Percentiles rank a stretch among this genome's conserved stretches.
phyloP scores from a whole-genome alignment of 305 asterid species.

The Fraxinus xanthoxyloides region DNA sequence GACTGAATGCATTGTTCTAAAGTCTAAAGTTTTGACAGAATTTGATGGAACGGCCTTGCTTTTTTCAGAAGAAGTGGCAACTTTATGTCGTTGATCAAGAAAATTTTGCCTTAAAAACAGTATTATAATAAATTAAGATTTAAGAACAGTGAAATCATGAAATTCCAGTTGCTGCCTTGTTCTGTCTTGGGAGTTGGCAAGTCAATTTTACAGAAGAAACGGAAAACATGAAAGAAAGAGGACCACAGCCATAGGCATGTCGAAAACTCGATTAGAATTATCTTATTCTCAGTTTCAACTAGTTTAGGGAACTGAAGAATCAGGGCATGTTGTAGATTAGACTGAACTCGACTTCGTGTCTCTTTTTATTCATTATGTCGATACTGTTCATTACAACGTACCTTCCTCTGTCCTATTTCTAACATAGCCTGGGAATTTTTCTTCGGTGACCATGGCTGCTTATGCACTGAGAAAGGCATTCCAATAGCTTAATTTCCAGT shows the following conservation, averaged over 20 bases:
- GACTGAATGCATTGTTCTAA: not conserved
- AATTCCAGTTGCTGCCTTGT: not conserved
- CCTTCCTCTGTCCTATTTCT: not conserved
- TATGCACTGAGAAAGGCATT: constrained; percentile 37
- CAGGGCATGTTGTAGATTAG: not conserved
- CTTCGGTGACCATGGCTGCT: not conserved
- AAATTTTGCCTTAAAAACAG: not conserved
- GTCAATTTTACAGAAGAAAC: not conserved
- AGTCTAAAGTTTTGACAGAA: not conserved
- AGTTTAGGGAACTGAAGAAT: not conserved
- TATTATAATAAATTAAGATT: not conserved
- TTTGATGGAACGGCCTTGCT: not conserved
- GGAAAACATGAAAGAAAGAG: not conserved
- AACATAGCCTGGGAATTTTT: not conserved
- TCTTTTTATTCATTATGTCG: not conserved
- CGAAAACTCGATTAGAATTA: not conserved
- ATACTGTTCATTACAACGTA: not conserved
- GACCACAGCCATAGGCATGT: not conserved
- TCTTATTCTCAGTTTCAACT: not conserved
- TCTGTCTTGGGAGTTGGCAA: not conserved
- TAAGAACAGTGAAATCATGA: not conserved
- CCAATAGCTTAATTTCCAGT: constrained; percentile 35
- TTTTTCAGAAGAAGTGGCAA: not conserved
- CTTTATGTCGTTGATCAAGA: not conserved
- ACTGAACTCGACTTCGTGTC: not conserved